These are phyloP conservation scores for Boehmeria nivea DNA, from an alignment of 306 rosid genomes.

Conservation along the genomic window DNA sequence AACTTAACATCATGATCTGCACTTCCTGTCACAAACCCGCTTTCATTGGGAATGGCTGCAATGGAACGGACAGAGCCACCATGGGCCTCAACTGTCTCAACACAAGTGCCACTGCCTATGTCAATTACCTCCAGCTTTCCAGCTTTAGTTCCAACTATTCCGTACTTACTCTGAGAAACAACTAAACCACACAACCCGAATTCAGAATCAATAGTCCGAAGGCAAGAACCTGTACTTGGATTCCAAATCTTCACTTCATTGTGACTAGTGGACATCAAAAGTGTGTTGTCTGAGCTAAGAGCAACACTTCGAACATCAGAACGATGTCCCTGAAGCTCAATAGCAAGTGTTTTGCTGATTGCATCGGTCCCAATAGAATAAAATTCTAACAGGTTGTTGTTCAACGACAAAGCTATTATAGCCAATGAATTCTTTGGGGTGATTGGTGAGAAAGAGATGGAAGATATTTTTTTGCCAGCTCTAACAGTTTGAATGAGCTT, in stretches of 20 bases:
- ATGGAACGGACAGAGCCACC: constrained; percentile 72
- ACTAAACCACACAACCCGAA: constrained; percentile 79
- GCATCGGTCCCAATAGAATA: constrained; percentile 54
- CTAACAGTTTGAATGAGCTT: constrained; percentile 75
- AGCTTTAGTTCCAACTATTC: constrained; percentile 87
- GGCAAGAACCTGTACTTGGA: constrained; percentile 87
- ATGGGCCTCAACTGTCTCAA: constrained; percentile 79
- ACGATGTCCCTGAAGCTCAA: constrained; percentile 92
- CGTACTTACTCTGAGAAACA: constrained; percentile 69
- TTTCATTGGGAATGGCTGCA: constrained; percentile 60
- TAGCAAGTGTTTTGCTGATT: constrained; percentile 42
- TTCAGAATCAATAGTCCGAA: constrained; percentile 86
- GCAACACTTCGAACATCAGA: constrained; percentile 83
- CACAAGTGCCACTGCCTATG: constrained; percentile 73
- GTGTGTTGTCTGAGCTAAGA: constrained; percentile 79
- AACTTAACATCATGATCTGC: constrained; percentile 87
- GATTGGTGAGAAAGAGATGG: constrained; percentile 73
- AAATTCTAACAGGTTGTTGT: constrained; percentile 76
- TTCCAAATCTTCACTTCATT: constrained; percentile 91
- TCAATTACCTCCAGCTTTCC: constrained; percentile 81
- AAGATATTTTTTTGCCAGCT: constrained; percentile 86
- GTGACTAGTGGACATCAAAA: constrained; percentile 95
- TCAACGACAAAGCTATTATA: constrained; percentile 78
- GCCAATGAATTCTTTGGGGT: constrained; percentile 65
- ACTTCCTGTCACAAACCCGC: constrained; percentile 88